Evolutionary conservation across 805 yeast genomes (phyloP).

Genomic region (Candida stauntonica): DNA sequence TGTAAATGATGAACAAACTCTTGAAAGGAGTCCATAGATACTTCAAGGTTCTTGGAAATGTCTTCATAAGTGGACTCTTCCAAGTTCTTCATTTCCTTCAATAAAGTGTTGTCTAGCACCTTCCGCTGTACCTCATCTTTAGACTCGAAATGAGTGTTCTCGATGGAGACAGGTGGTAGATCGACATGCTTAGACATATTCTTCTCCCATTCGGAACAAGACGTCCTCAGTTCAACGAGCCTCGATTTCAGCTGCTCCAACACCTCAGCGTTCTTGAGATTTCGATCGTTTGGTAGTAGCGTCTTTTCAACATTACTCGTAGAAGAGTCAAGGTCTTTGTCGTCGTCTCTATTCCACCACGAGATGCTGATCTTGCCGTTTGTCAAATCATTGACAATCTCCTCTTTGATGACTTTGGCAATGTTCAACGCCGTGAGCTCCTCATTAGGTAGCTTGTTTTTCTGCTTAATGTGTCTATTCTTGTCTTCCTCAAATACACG

Average conservation of each 20-base stretch:
- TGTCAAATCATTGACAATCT: conserved; percentile 51
- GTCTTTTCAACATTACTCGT: conserved; percentile 22
- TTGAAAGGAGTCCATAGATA: conserved; percentile 21
- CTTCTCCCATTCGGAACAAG: conserved; percentile 44
- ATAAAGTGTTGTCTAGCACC: conserved; percentile 19
- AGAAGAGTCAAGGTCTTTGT: conserved; percentile 13
- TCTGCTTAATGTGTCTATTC: conserved; percentile 23
- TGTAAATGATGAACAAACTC: conserved; percentile 21
- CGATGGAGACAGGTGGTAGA: conserved; percentile 10
- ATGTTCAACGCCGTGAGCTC: conserved; percentile 43
- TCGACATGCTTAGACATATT: conserved; percentile 14
- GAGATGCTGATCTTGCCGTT: conserved; percentile 59
- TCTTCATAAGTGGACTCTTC: conserved; percentile 15
- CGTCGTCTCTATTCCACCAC: conserved; percentile 53
- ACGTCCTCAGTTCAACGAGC: conserved; percentile 39
- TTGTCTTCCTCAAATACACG: conserved; percentile 34
- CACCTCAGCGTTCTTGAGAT: conserved; percentile 45
- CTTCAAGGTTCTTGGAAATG: conserved; percentile 15
- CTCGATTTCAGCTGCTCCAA: conserved; percentile 42
- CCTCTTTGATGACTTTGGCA: conserved; percentile 63
- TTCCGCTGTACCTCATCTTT: conserved; percentile 25
- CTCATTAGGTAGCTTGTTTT: conserved; percentile 29
- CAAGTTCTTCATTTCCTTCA: conserved; percentile 13
- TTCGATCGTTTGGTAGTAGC: conserved; percentile 56
- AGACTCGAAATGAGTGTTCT: conserved; percentile 8